These are phyloP conservation scores for Zygosaccharomyces pseudorouxii DNA, from an alignment of 805 yeast species.

Conservation along the genomic window DNA sequence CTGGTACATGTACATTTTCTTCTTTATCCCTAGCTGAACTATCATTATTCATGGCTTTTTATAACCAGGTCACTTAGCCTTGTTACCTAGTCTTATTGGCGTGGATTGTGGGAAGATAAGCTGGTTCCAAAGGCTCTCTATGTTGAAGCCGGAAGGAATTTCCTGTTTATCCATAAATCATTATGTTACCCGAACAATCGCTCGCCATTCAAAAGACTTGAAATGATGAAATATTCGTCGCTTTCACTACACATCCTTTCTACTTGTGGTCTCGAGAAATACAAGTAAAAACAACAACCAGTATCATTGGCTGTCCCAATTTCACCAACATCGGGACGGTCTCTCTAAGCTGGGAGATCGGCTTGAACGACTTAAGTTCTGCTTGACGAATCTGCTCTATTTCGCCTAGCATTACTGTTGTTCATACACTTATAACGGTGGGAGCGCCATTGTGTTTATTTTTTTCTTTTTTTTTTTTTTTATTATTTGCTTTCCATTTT, in stretches of 20 bases:
- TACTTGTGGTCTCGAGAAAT: not conserved
- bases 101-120: too few relatives aligned
- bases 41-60: constrained; percentile 2
- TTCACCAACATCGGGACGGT: constrained; percentile 25
- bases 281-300: constrained; percentile 14
- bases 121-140: not conserved
- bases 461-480: not conserved
- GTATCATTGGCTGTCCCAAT: constrained; percentile 29
- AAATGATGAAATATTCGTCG: not conserved
- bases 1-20: constrained; percentile 1
- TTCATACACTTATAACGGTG: constrained; percentile 17
- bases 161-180: not conserved
- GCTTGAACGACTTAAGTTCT: constrained; percentile 26
- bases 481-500: not conserved
- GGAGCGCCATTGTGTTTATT: not conserved
- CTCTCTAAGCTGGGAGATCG: constrained; percentile 32
- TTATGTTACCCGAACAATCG: too few relatives aligned
- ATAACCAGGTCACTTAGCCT: not conserved
- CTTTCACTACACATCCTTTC: constrained; percentile 1
- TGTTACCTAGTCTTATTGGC: not conserved
- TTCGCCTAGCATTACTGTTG: constrained; percentile 27
- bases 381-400: constrained; percentile 16
- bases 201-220: too few relatives aligned
- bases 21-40: constrained; percentile 1
- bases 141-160: not conserved